Evolutionary conservation across 805 yeast genomes (phyloP), one percentile per base, ranked within the genome.

Genomic region (Candida corydali): DNA sequence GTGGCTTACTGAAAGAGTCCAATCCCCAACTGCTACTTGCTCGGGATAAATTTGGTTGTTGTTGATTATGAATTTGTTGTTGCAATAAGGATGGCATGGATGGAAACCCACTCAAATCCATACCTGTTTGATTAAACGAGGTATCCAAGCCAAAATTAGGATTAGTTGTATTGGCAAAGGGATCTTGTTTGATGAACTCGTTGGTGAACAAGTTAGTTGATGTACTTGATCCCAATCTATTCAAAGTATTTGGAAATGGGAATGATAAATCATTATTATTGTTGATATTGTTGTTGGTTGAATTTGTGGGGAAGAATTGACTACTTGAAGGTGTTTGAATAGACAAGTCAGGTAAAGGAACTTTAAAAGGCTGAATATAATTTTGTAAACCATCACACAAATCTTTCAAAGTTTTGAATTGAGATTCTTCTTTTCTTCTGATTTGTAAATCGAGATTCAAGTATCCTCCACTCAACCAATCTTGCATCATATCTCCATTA

Each of bases 401-500:
- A 9, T 73, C 76, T 15, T 67, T 69, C 40, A 87, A 64, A 0
- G 82, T 58, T 24, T 61, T 63, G 54, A 62, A 84, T 10, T 46
- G 51, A 0, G 54, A 32, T 41, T 80, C 86, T 31, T 73, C 82
- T 15, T 66, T 73, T 22, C 91, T 72, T 38, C 82, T 70, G 38
- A 87, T 62, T 27, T 61, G 60, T 43, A 86, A 63, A 40, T 70
- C 76, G 8, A 64, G 66, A 26, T 63, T 63, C 46, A 86, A 65
- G 59, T 81, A 84, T 2, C 78, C 76, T 29, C 70, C 72, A 7
- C 72, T 51, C 40, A 73, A 76, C 96, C 96, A 86, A 35, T 66
- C 76, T 45, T 84, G 89, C 96, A 86, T 86, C 59, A 73, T 60
- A 17, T 59, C 55, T 2, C 89, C 87, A 32, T 68, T 66, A 58